Conservation (phyloP, 2,329 filamentous ascomycete species). For the Trichoderma harzianum region DNA sequence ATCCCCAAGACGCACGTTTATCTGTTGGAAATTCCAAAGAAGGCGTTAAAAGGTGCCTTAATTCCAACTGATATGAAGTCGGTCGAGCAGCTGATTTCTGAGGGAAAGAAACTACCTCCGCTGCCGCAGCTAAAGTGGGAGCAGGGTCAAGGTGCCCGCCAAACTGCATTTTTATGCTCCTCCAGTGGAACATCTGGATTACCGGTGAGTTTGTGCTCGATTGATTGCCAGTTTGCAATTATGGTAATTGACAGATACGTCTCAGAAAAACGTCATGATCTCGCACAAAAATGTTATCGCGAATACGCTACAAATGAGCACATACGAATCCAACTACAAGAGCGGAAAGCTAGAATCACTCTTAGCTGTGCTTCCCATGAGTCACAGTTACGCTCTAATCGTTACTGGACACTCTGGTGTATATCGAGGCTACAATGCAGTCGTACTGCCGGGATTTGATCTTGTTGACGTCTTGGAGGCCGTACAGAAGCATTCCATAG, state of each 20-base stretch:
- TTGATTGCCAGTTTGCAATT: neutral
- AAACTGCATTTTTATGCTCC: slow-evolving; percentile 69
- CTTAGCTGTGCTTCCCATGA: slow-evolving; percentile 70
- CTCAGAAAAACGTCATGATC: slow-evolving; percentile 74
- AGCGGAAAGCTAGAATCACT: slow-evolving; percentile 23
- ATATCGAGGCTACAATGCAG: slow-evolving; percentile 68
- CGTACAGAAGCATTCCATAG: slow-evolving; percentile 67
- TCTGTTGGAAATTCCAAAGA: slow-evolving; percentile 58
- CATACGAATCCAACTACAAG: slow-evolving; percentile 36
- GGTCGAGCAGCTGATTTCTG: slow-evolving; percentile 58
- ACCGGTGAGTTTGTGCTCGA: slow-evolving; percentile 45
- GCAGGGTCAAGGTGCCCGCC: slow-evolving; percentile 57
- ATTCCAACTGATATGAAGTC: slow-evolving; percentile 65
- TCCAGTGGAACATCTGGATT: slow-evolving; percentile 71
- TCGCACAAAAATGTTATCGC: slow-evolving; percentile 72
- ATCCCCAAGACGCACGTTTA: slow-evolving; percentile 63
- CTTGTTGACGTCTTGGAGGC: slow-evolving; percentile 57
- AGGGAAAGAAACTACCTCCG: slow-evolving; percentile 43
- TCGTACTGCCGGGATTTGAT: slow-evolving; percentile 73
- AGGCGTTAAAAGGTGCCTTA: slow-evolving; percentile 55
- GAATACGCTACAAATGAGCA: slow-evolving; percentile 61
- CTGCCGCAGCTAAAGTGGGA: slow-evolving; percentile 53
- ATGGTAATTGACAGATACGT: neutral
- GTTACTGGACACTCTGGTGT: slow-evolving; percentile 62
- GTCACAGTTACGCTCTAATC: slow-evolving; percentile 74